These are phyloP conservation scores for Puccinia hordei DNA, from an alignment of 1,284 basidiomycete genomes.

Conservation along the genomic window DNA sequence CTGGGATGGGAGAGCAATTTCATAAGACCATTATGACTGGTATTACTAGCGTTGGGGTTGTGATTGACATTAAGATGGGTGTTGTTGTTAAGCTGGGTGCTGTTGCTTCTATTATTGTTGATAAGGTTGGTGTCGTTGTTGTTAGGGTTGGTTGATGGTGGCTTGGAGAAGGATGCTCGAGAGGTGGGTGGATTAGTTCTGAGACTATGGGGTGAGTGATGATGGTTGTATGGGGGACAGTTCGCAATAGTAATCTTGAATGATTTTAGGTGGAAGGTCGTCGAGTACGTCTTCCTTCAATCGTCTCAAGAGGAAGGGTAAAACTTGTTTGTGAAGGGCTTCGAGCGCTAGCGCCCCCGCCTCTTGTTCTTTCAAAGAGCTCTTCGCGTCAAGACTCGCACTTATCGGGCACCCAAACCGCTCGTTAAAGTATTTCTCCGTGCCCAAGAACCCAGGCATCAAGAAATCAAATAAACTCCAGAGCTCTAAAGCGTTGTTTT, in stretches of 20 bases:
- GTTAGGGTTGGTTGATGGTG: not conserved
- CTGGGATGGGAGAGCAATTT: slow-evolving; percentile 13
- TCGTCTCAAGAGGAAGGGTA: slow-evolving; percentile 95
- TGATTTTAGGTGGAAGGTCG: slow-evolving; percentile 98
- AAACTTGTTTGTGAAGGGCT: slow-evolving; percentile 94
- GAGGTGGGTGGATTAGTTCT: not conserved
- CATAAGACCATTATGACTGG: not conserved
- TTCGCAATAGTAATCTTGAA: slow-evolving; percentile 97
- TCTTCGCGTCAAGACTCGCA: slow-evolving; percentile 90
- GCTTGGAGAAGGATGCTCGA: slow-evolving; percentile 30
- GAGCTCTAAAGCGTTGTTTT: slow-evolving; percentile 97
- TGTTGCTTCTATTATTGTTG: too few relatives aligned
- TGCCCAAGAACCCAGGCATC: slow-evolving; percentile 98
- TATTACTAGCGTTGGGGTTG: too few relatives aligned
- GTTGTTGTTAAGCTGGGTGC: too few relatives aligned
- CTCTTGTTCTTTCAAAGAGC: slow-evolving; percentile 81
- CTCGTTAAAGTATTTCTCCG: slow-evolving; percentile 91
- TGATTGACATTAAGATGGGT: too few relatives aligned
- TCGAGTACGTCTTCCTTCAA: slow-evolving; percentile 96
- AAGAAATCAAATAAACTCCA: slow-evolving; percentile 99
- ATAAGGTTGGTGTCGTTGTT: not conserved
- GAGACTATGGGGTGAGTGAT: slow-evolving; percentile 1
- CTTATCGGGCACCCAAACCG: slow-evolving; percentile 94
- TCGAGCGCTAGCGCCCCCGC: slow-evolving; percentile 90
- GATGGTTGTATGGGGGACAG: slow-evolving; percentile 89